A percentile compares a stretch with the other conserved stretches of the same genome.
phyloP scores from a whole-genome alignment of 1,284 basidiomycete genomes.

The Pseudozyma flocculosa region DNA sequence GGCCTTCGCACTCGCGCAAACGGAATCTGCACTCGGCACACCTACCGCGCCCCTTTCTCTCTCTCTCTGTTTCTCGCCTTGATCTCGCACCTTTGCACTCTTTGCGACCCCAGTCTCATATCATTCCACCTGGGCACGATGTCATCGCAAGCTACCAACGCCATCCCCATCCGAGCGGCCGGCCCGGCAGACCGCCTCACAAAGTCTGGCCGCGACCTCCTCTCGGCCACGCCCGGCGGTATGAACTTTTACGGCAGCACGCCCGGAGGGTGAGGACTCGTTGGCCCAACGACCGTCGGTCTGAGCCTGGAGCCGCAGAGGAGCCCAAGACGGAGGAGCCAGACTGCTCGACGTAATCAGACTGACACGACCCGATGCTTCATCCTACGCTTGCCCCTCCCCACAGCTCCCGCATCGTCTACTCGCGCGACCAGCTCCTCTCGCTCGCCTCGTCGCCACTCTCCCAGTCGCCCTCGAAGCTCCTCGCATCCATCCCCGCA shows the following conservation, averaged over 20 bases:
- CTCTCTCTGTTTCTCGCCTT: too few species aligned
- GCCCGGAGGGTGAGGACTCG: conserved; percentile 26
- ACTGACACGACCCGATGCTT: neutral
- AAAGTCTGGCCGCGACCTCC: neutral
- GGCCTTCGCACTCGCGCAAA: too few species aligned
- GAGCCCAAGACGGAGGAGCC: too few species aligned
- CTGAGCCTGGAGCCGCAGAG: too few species aligned
- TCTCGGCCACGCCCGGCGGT: conserved; percentile 1
- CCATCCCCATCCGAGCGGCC: conserved; percentile 8
- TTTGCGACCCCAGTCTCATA: too few species aligned
- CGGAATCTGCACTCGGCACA: too few species aligned
- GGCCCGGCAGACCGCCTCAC: neutral
- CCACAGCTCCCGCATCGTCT: conserved; percentile 30
- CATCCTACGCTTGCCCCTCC: neutral
- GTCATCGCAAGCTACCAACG: neutral
- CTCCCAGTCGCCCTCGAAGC: conserved; percentile 15
- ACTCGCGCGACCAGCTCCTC: conserved; percentile 44
- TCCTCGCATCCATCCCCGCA: conserved; percentile 4
- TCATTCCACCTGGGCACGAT: neutral
- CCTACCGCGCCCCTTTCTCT: too few species aligned
- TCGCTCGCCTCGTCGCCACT: conserved; percentile 33
- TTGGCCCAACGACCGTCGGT: neutral
- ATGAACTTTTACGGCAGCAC: conserved; percentile 31
- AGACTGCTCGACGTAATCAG: too few species aligned
- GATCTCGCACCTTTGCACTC: too few species aligned